phyloP scores from a whole-genome alignment of 2,329 filamentous ascomycete species.

The Trichoderma sp. region DNA sequence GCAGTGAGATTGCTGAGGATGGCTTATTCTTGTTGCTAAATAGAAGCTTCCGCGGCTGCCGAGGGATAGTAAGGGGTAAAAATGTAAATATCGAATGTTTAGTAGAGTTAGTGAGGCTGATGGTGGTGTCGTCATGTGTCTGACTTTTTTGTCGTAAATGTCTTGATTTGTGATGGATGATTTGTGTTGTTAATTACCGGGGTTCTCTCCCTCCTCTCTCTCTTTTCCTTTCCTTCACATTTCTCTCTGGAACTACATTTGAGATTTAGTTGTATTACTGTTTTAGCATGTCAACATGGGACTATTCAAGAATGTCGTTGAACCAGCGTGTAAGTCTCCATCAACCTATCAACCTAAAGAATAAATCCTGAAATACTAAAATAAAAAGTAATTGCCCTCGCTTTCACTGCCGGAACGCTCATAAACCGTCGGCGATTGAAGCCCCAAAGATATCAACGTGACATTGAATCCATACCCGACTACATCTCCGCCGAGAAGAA shows the following conservation, averaged over 20 bases:
- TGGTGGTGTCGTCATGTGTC: slow-evolving; percentile 4
- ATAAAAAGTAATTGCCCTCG: background rate
- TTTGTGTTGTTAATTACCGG: background rate
- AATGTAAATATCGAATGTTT: background rate
- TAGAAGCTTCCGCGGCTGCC: background rate
- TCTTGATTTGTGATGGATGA: background rate
- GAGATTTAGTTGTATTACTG: background rate
- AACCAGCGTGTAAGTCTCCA: background rate
- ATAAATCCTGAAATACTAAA: background rate
- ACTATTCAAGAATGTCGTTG: slow-evolving; percentile 2
- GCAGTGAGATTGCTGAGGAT: background rate
- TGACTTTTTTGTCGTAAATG: background rate
- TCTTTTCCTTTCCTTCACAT: background rate
- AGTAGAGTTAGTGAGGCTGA: background rate
- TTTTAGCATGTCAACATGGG: background rate
- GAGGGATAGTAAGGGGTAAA: background rate
- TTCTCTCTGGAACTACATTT: background rate
- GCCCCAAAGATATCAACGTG: background rate
- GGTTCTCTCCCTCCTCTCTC: background rate
- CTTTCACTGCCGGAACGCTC: background rate
- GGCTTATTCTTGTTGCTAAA: background rate
- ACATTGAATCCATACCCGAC: slow-evolving; percentile 1
- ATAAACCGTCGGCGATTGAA: background rate
- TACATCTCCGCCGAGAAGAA: slow-evolving; percentile 4
- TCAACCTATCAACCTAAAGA: background rate